phyloP scores from a whole-genome alignment of 1,139 yeast species.

The Suzukiozyma palmioleophila region DNA sequence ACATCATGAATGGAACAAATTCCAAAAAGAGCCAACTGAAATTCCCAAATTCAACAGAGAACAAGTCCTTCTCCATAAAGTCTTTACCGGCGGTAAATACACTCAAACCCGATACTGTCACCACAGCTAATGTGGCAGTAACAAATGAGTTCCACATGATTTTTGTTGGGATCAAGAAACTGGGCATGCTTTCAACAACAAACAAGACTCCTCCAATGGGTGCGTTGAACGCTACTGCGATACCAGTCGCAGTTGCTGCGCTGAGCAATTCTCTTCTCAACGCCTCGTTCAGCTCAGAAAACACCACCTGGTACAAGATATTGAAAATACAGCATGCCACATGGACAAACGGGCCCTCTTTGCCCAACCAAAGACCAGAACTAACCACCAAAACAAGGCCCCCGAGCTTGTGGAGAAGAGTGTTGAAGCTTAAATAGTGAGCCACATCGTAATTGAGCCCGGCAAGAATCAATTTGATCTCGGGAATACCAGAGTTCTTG shows the following conservation, averaged over 20 bases:
- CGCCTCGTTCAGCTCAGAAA: slow-evolving; percentile 51
- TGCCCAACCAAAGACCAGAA: slow-evolving; percentile 86
- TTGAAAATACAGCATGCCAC: slow-evolving; percentile 63
- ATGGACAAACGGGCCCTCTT: slow-evolving; percentile 92
- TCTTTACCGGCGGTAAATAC: slow-evolving; percentile 56
- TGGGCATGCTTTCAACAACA: slow-evolving; percentile 69
- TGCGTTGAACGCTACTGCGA: slow-evolving; percentile 88
- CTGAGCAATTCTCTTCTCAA: slow-evolving; percentile 60
- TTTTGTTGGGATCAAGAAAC: slow-evolving; percentile 57
- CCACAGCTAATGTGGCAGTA: slow-evolving; percentile 70
- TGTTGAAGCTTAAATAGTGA: slow-evolving; percentile 42
- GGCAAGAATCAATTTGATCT: slow-evolving; percentile 57
- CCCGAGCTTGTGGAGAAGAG: slow-evolving; percentile 45
- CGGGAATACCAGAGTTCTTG: slow-evolving; percentile 67
- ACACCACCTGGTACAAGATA: slow-evolving; percentile 21
- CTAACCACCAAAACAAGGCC: slow-evolving; percentile 67
- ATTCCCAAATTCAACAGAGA: slow-evolving; percentile 60
- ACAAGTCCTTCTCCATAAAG: slow-evolving; percentile 53
- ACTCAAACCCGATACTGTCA: slow-evolving; percentile 51
- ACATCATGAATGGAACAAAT: slow-evolving; percentile 57
- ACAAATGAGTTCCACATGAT: slow-evolving; percentile 82
- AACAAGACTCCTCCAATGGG: slow-evolving; percentile 94
- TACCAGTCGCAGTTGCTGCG: slow-evolving; percentile 92
- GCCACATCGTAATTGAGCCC: slow-evolving; percentile 46
- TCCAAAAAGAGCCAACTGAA: slow-evolving; percentile 74